Base-by-base conservation (phyloP, 495 filamentous ascomycete species). In the Terfezia boudieri region DNA sequence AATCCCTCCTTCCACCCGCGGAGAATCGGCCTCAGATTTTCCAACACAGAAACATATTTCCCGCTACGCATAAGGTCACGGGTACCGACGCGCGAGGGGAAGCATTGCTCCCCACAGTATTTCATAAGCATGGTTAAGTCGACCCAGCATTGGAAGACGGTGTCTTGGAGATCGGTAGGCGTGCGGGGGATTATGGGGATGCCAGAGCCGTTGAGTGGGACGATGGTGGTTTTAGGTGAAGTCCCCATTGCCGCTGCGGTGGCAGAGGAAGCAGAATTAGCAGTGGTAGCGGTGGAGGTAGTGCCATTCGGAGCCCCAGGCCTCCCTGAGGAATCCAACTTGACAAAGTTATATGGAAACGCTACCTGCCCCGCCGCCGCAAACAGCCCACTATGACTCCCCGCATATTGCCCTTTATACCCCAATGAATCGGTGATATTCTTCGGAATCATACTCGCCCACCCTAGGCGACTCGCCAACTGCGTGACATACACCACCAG, bases 371-470 rank as follows among this genome's bases (percentile, higher is more conserved):
- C 41, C 12, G 14, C 41, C 41, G 17, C 41, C 2, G 41, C 41
- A 14, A 46, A 14, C 14, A 14, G 14, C 8, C 14, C 41, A 46
- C 14, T 14, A 14, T 14, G 12, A 20, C 17, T 46, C 14, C 17
- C 17, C 3, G 41, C 4, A 46, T 46, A 46, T 20, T 46, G 41
- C 14, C 41, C 41, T 9, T 64, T 57, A 50, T 57, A 58, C 0
- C 53, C 41, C 17, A 61, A 50, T 9, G 53, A 50, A 9, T 65
- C 68, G 16, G 70, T 71, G 50, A 76, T 71, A 55, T 73, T 70
- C 11, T 82, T 74, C 2, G 87, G 85, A 20, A 94, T 79, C 87
- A 94, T 94, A 53, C 84, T 89, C 0, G 90, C 88, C 70, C 92
- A 86, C 1, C 86, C 89, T 4, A 96, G 72, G 37, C 90, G 78